Evolutionary conservation across 176 grass and related monocot genomes (phyloP), one percentile per base, ranked within the genome.

Genomic region (Stipa capillata): DNA sequence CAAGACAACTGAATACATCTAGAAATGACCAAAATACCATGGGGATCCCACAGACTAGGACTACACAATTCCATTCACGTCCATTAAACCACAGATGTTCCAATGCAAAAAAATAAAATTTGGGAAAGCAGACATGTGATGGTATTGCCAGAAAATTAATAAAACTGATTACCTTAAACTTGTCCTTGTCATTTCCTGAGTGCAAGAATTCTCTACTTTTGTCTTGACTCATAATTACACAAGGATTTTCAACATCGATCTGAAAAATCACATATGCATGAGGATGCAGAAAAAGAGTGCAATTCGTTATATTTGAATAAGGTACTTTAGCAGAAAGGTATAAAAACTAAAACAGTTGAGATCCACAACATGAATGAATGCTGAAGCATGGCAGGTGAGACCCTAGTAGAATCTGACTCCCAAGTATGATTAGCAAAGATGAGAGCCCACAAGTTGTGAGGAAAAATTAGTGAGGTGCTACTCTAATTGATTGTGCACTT

Each of bases 181-280:
- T 97, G 58, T 97, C 91, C 74, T 66, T 97, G 67, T 94, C 83
- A 71, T 90, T 97, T 69, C 95, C 91, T 53, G 95, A 97, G 88
- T 97, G 91, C 44, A 97, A 86, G 72, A 97, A 97, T 80, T 94
- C 95, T 87, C 91, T 90, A 77, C 95, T 97, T 85, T 94, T 97
- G 83, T 97, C 95, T 82, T 97, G 95, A 56, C 85, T 94, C 91
- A 94, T 97, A 67, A 97, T 94, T 36, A 97, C 95, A 89, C 95
- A 97, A 72, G 95, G 91, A 83, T 97, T 97, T 80, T 97, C 95
- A 81, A 97, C 91, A 74, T 94, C 95, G 71, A 97, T 94, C 91
- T 97, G 91, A 56, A 86, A 78, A 73, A 34, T 66, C 72, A 33
- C 58, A 84, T 53, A 80, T 18, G 28, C 18, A 90, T 20, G 16